Evolutionary conservation across 306 rosid species (phyloP), one percentile per base, ranked within the genome.

Genomic region (Abrus precatorius): DNA sequence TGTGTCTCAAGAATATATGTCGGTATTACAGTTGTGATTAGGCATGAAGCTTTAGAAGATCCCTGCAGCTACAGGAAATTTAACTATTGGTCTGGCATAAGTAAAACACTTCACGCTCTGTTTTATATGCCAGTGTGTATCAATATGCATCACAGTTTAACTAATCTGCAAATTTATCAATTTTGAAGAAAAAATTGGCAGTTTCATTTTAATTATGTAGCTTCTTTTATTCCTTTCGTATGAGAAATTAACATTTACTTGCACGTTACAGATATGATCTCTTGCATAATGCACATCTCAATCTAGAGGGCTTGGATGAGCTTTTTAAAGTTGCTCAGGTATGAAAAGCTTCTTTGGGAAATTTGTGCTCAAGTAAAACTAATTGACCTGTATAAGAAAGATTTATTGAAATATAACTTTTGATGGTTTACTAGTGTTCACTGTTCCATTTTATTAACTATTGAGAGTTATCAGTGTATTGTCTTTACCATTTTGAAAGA

Each of bases 311-410:
- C 29, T 75, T 95, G 86, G 92, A 95, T 83, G 91, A 93, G 83
- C 99, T 95, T 78, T 95, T 95, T 86, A 90, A 88, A 90, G 97
- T 90, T 87, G 97, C 97, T 85, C 99, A 95, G 99, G 99, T 95
- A 90, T 55, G 78, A 61, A 8, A 72, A 76, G 28, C 32, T 6
- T 45, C 61, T 71, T 63, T 53, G 64, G 55, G 67, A 40, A 76
- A 70, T 45, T 65, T 33, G 27, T 57, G 63, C 72, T 68, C 59
- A 56, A 62, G 34, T 66, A 34, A 8, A 60, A 61, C 74, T 60
- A 52, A 10, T 69, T 69, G 33, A 43, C 74, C 78, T 41, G 14
- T 62, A 36, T 47, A 60, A 29, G 12, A 41, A 11, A 29, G 67
- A 7, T 13, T 73, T 33, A 12, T 28, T 3, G 9, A 74, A 59